Evolutionary conservation across 192 early-diverging fungal genomes (phyloP), one percentile per base, ranked within the genome.

Genomic region (Geosiphon pyriformis): DNA sequence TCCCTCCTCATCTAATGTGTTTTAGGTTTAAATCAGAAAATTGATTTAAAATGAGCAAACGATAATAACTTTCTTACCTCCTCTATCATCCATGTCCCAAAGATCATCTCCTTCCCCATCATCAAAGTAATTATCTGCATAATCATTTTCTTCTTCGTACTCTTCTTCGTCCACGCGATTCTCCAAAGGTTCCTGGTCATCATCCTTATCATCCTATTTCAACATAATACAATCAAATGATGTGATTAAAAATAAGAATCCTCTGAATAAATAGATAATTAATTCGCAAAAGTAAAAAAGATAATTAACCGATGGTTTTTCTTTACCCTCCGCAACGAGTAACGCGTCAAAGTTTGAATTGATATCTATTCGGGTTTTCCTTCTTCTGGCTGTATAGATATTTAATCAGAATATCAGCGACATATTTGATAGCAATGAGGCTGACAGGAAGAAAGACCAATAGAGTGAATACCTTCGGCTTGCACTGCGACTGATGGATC

Each of bases 71-170:
- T n/a, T 42, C 37, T 42, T 42, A 37, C 23, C 26, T 0, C 30
- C 60, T 22, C 49, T 62, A 34, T 66, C 70, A 48, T 71, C 74
- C 30, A 71, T 70, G 37, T 72, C 74, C 27, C 68, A 69, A 62
- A 65, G 22, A 55, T 72, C 69, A 34, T 75, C 74, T 7, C 27
- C 70, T 65, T 75, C 74, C 23, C 74, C 74, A 30, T 75, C 71
- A 48, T 75, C 74, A 71, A 75, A 75, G 74, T 75, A 75, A 31
- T 71, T 75, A 23, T 75, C 70, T 25, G 27, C 55, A 69, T 75
- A 75, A 33, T 75, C 74, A 59, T 75, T 75, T 15, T 68, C 60
- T 23, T 70, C 61, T 22, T 58, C 74, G 22, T 69, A 60, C 15
- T 71, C 70, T 3, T 71, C 63, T 27, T 73, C 70, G 11, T 74